Base-by-base conservation (phyloP, 805 yeast genomes). In the Danielia reshetovae region DNA sequence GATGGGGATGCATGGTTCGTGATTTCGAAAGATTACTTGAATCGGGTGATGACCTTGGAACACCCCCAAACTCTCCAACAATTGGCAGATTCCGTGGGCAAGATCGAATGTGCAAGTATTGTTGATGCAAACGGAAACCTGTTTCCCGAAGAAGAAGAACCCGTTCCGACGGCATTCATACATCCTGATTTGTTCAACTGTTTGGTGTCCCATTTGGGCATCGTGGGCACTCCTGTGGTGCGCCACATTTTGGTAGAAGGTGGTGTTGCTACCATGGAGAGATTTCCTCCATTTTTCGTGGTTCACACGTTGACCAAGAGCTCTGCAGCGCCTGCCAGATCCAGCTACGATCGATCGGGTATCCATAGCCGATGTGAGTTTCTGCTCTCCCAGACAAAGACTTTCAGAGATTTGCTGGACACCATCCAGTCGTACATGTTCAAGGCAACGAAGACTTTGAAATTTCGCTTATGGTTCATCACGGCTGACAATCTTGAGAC, bases 201-300 rank as follows among this genome's bases (percentile, higher is more conserved):
- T 38, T 52, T 81, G 7, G 55, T 52, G 1, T 60, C 64, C 21
- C 75, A 82, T 79, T 80, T 78, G 52, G 84, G 83, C 0, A 32
- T 74, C 15, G 49, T 56, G 1, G 67, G 69, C 1, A 52, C 40
- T 6, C 66, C 70, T 1, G 59, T 65, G 7, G 39, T 58, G 5
- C 54, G 72, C 31, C 51, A 52, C 15, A 35, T 65, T 4, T 38
- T 58, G 5, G 29, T 46, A 3, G 46, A 45, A 12, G 50, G 57
- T 2, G 65, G 62, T n/a, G 37, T 41, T 8, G 45, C 41, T 18
- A 56, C 46, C 13, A 49, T 66, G 30, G 72, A 68, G 45, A 43
- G 61, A 18, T 52, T 42, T 36, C 70, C 70, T 6, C 67, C 68
- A 3, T 43, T 40, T 11, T 65, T 67, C 40, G 40, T 49, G n/a